Evolutionary conservation across 2,329 filamentous ascomycete genomes (phyloP).

Genomic region (Penicillium sp.): DNA sequence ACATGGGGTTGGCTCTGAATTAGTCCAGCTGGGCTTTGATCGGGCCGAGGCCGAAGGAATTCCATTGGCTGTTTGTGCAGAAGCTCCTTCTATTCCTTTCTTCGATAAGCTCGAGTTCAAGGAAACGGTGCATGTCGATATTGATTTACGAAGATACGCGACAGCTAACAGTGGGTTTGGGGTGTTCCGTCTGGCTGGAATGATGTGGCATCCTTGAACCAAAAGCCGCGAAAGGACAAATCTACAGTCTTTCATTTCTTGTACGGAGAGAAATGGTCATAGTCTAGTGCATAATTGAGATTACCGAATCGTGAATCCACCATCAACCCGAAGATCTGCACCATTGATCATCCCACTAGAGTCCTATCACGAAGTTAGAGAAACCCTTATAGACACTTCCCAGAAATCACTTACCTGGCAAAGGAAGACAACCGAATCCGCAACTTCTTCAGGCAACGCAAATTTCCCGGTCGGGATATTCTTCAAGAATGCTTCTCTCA

Average conservation of each 20-base stretch:
- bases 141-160: slow-evolving; percentile 18
- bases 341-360: slow-evolving; percentile 45
- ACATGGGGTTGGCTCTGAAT: slow-evolving; percentile 9
- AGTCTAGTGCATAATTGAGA: background rate
- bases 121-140: slow-evolving; percentile 16
- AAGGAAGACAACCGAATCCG: slow-evolving; percentile 40
- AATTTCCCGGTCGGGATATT: slow-evolving; percentile 43
- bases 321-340: slow-evolving; percentile 42
- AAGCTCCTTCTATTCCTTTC: slow-evolving; percentile 15
- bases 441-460: slow-evolving; percentile 41
- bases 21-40: slow-evolving; percentile 6
- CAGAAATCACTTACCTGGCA: slow-evolving; percentile 30
- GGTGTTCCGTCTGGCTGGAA: slow-evolving; percentile 12
- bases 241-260: background rate
- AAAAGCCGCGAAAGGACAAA: background rate
- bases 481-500: slow-evolving; percentile 37
- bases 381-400: background rate
- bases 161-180: slow-evolving; percentile 17
- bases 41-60: background rate
- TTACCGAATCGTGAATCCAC: slow-evolving; percentile 39
- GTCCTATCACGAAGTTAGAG: slow-evolving; percentile 25
- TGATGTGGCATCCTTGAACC: slow-evolving; percentile 12
- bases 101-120: slow-evolving; percentile 13
- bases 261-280: background rate
- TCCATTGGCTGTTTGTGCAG: slow-evolving; percentile 6